Base-by-base conservation (phyloP, 257 asterid species). In the Solanum arcanum region DNA sequence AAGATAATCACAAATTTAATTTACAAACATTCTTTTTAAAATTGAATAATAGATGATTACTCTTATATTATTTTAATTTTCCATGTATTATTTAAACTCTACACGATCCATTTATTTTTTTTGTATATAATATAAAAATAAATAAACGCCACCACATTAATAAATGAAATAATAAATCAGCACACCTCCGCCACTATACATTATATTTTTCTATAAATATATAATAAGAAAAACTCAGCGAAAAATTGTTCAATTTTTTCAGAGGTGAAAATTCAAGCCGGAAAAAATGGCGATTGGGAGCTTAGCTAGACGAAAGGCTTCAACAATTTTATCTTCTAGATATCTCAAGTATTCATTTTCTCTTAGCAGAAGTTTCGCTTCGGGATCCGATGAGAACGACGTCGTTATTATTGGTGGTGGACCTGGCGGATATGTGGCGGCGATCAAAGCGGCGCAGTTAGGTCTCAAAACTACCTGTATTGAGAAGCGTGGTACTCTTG, bases 371-470 rank as follows among this genome's bases (percentile, higher is more conserved):
- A 87, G 89, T 20, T 91, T 83, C 68, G 86, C 91, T 15, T 33
- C 88, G 9, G 73, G 75, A 25, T 86, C 91, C 3, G 92, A 88
- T 12, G 98, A 96, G 20, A 96, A 94, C 90, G 99, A 95, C 87
- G 99, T 97, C 83, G 97, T 97, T 39, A 92, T 97, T 13, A 93
- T 97, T 21, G 99, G 99, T 68, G 99, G 99, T 84, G 99, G 99
- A 5, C 99, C 99, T 0, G 99, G 98, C 0, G 99, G 99, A 20
- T 97, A 97, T 89, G 98, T 97, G 56, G 99, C 99, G 74, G 99
- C 99, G 41, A 97, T 97, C 86, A 97, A 97, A 91, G 99, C 99
- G 25, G 98, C 99, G 8, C 98, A 97, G 91, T 92, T 97, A 20
- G 99, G 99, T 56, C 94, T 97, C 87, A 97, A 94, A 89, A 97